phyloP scores from a whole-genome alignment of 1,284 basidiomycete species.

The Pyrrhoderma lamaoense region DNA sequence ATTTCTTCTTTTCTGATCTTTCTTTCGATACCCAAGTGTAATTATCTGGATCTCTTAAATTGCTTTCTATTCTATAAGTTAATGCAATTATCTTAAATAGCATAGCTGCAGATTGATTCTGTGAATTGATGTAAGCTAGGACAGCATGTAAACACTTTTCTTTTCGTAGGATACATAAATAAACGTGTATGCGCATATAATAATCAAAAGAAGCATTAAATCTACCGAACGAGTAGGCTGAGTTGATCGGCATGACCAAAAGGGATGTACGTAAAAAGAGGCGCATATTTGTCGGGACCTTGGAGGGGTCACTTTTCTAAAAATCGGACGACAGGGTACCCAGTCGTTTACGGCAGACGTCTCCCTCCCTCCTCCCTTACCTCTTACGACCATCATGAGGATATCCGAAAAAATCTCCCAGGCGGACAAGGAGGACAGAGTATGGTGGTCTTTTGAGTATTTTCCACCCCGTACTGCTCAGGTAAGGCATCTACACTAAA shows the following conservation, averaged over 20 bases:
- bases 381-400: constrained; percentile 52
- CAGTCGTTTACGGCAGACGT: no score
- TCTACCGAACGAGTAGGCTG: no score
- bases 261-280: not conserved
- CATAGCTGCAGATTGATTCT: no score
- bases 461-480: constrained; percentile 94
- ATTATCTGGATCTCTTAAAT: not conserved
- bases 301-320: no score
- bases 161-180: no score
- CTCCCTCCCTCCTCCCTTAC: no score
- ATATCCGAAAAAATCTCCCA: constrained; percentile 86
- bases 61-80: not conserved
- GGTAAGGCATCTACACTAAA: constrained; percentile 40
- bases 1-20: constrained; percentile 83
- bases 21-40: constrained; percentile 23
- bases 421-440: constrained; percentile 72
- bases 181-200: not conserved
- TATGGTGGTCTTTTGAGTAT: constrained; percentile 97
- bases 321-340: no score
- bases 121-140: no score
- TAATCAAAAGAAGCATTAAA: no score
- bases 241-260: not conserved
- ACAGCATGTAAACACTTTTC: no score
- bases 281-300: no score
- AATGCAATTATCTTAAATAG: no score